Percentiles rank a stretch among this genome's conserved stretches.
phyloP scores from a whole-genome alignment of 2,329 filamentous ascomycete species.

The Cryphonectria nitschkei region DNA sequence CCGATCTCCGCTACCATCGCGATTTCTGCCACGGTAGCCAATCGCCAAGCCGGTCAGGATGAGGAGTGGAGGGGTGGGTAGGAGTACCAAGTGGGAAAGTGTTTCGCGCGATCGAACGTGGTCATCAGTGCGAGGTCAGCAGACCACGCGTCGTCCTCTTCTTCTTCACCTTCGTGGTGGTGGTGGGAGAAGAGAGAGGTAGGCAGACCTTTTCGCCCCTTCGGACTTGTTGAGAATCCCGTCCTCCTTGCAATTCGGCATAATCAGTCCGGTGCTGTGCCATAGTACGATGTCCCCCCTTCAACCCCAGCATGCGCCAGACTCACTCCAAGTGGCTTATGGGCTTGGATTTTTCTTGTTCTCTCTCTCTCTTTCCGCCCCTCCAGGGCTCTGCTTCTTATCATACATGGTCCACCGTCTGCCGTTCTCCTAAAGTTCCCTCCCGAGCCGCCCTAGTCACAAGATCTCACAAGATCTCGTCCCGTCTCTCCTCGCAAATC shows the following conservation, averaged over 20 bases:
- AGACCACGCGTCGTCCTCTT: background rate
- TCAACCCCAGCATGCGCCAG: background rate
- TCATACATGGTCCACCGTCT: background rate
- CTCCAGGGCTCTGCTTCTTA: too few relatives aligned
- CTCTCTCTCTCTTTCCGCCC: too few relatives aligned
- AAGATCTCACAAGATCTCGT: background rate
- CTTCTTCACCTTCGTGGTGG: background rate
- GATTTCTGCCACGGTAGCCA: background rate
- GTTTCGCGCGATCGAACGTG: background rate
- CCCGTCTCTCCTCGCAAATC: background rate
- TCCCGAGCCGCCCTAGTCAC: background rate
- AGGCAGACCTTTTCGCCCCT: too few relatives aligned
- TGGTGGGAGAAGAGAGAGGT: background rate
- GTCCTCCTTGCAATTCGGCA: background rate
- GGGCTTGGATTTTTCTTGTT: background rate
- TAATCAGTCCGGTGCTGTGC: background rate
- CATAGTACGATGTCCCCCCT: background rate
- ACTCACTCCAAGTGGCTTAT: background rate
- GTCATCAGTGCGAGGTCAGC: background rate
- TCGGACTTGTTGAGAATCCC: too few relatives aligned
- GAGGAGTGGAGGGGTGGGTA: background rate
- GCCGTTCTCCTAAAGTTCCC: background rate
- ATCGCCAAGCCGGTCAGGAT: background rate
- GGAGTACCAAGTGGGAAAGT: background rate
- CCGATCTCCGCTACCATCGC: background rate